Conservation (phyloP, 805 yeast genomes). For the Pichia phayaonensis region DNA sequence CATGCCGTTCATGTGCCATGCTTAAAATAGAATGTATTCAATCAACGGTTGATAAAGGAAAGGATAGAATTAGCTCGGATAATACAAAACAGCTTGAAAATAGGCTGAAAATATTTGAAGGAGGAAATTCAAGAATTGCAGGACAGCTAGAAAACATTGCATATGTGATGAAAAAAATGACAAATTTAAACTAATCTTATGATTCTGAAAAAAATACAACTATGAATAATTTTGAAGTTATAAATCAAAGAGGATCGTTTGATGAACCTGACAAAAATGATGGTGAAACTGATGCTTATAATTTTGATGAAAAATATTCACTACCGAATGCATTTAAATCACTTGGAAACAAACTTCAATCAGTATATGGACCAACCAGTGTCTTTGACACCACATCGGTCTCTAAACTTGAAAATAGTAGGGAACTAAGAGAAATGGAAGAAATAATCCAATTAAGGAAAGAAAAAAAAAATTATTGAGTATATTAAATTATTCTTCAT, state of each 20-base stretch:
- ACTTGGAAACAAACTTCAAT: not conserved
- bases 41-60: conserved; percentile 13
- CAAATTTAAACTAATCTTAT: not conserved
- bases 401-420: not conserved
- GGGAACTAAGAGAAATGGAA: not conserved
- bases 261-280: not conserved
- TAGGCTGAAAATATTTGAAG: conserved; percentile 9
- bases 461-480: conserved; percentile 17
- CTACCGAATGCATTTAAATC: not conserved
- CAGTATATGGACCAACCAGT: conserved; percentile 4
- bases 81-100: conserved; percentile 1
- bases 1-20: conserved; percentile 16
- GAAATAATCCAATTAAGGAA: conserved; percentile 26
- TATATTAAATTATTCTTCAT: conserved; percentile 34
- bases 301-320: conserved; percentile 26
- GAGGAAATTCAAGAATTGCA: conserved; percentile 2
- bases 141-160: conserved; percentile 3
- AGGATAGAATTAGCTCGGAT: conserved; percentile 7
- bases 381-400: conserved; percentile 4
- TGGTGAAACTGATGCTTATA: conserved; percentile 10
- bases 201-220: not conserved
- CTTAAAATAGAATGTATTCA: conserved; percentile 9
- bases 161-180: not conserved
- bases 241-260: no score
- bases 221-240: no score